Conservation (phyloP, 2,329 filamentous ascomycete species). For the Albifimbria verrucaria region DNA sequence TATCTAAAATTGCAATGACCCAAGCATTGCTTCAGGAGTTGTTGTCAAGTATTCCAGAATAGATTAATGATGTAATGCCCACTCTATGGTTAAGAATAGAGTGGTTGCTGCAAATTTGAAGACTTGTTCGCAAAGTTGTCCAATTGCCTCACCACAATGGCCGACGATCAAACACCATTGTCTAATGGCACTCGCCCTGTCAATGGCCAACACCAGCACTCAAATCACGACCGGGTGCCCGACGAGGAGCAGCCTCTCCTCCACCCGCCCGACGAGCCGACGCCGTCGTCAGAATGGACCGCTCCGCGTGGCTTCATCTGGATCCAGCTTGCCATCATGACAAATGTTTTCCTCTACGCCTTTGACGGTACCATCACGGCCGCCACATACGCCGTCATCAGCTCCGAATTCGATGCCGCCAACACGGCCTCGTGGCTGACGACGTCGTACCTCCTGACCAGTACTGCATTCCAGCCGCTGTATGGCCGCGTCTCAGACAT, state of each 20-base stretch:
- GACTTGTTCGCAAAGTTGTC: not conserved
- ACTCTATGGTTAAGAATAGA: too few relatives aligned
- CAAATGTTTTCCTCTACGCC: slow-evolving; percentile 62
- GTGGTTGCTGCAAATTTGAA: not conserved
- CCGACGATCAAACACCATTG: not conserved
- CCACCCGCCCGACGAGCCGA: slow-evolving; percentile 13
- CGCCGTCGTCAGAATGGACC: slow-evolving; percentile 32
- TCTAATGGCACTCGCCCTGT: not conserved
- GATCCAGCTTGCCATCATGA: slow-evolving; percentile 61
- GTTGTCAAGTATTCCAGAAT: not conserved
- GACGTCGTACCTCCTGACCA: slow-evolving; percentile 69
- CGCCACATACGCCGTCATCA: slow-evolving; percentile 70
- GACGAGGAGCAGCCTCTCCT: slow-evolving; percentile 15
- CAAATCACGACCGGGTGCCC: not conserved
- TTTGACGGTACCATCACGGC: slow-evolving; percentile 75
- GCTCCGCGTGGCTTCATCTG: slow-evolving; percentile 50
- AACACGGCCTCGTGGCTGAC: slow-evolving; percentile 74
- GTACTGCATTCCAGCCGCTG: slow-evolving; percentile 68
- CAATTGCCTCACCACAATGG: not conserved
- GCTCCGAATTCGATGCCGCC: slow-evolving; percentile 68
- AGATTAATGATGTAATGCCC: too few relatives aligned
- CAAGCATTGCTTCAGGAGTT: not conserved
- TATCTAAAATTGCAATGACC: not conserved
- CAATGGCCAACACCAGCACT: not conserved
- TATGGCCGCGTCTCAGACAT: slow-evolving; percentile 71